phyloP scores from a whole-genome alignment of 257 asterid genomes.

The Striga asiatica region DNA sequence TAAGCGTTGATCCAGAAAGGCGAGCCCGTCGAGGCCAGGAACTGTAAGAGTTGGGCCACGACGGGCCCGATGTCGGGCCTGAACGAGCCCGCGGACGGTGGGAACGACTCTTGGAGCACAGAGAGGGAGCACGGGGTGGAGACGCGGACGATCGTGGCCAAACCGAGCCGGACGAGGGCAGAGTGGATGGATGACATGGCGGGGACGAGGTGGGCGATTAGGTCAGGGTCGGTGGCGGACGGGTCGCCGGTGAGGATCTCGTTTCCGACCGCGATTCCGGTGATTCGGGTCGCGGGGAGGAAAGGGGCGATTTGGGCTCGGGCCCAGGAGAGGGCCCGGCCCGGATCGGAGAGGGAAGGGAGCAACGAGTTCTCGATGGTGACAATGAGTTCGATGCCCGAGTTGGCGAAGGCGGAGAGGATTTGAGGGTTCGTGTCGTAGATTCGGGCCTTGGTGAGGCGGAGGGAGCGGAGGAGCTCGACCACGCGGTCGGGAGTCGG shows the following conservation, averaged over 20 bases:
- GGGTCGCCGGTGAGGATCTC: conserved; percentile 50
- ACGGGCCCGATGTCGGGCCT: conserved; percentile 30
- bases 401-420: conserved; percentile 54
- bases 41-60: conserved; percentile 56
- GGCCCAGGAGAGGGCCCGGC: conserved; percentile 69
- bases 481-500: conserved; percentile 61
- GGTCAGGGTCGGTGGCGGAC: conserved; percentile 30
- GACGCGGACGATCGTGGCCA: conserved; percentile 46
- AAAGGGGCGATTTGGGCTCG: conserved; percentile 41
- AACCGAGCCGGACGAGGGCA: conserved; percentile 41
- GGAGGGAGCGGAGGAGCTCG: conserved; percentile 47
- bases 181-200: conserved; percentile 63
- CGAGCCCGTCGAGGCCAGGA: conserved; percentile 43
- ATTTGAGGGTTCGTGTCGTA: conserved; percentile 76
- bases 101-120: conserved; percentile 52
- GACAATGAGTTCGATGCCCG: conserved; percentile 56
- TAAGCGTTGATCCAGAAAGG: conserved; percentile 90
- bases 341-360: conserved; percentile 36
- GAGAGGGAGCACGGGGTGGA: conserved; percentile 66
- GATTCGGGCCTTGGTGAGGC: conserved; percentile 58
- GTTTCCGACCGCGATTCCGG: conserved; percentile 84
- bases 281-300: conserved; percentile 58
- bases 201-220: conserved; percentile 49
- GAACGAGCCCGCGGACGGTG: conserved; percentile 82
- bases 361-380: conserved; percentile 60